phyloP scores from a whole-genome alignment of 345 rosid genomes.

The Salix caprea region DNA sequence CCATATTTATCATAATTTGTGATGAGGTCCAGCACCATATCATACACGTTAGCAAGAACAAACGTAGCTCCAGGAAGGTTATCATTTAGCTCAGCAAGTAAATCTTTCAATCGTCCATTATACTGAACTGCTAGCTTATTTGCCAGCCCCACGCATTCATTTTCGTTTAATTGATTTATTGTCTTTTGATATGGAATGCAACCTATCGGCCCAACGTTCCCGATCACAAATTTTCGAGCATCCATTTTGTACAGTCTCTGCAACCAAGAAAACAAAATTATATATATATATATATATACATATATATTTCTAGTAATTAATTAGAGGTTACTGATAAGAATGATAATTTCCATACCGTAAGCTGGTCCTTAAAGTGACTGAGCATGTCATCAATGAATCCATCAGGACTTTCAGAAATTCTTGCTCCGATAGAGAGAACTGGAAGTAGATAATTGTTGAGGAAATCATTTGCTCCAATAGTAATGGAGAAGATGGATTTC shows the following conservation, averaged over 20 bases:
- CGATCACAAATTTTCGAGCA: slow-evolving; percentile 80
- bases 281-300: neutral
- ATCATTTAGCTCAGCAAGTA: slow-evolving; percentile 51
- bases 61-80: slow-evolving; percentile 63
- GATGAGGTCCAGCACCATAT: slow-evolving; percentile 80
- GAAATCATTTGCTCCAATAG: slow-evolving; percentile 85
- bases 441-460: slow-evolving; percentile 89
- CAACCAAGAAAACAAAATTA: slow-evolving; percentile 2
- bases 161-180: slow-evolving; percentile 50
- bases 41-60: slow-evolving; percentile 76
- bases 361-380: slow-evolving; percentile 51
- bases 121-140: slow-evolving; percentile 67
- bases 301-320: too few species aligned
- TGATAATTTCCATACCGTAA: slow-evolving; percentile 17
- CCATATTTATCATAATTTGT: slow-evolving; percentile 71
- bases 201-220: slow-evolving; percentile 90
- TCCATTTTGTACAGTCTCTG: slow-evolving; percentile 81
- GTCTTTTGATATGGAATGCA: slow-evolving; percentile 93
- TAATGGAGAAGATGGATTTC: slow-evolving; percentile 65
- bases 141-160: slow-evolving; percentile 70
- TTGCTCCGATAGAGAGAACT: slow-evolving; percentile 66
- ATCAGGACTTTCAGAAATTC: slow-evolving; percentile 67
- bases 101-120: slow-evolving; percentile 58
- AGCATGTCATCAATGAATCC: slow-evolving; percentile 67
- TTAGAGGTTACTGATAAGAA: neutral